Evolutionary conservation across 768 basidiomycete genomes (phyloP).

Genomic region (Daedaleopsis sinensis): DNA sequence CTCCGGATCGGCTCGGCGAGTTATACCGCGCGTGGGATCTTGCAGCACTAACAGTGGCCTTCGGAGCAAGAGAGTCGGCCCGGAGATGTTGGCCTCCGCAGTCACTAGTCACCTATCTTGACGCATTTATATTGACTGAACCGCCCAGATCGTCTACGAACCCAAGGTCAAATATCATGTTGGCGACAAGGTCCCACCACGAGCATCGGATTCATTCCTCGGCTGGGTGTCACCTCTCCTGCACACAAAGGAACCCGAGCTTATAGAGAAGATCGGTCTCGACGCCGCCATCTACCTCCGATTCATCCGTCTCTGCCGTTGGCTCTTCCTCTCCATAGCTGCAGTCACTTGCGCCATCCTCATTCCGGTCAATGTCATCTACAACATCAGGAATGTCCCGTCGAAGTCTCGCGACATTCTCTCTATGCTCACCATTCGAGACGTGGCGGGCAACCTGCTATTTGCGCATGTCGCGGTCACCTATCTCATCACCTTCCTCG

Average conservation of each 20-base stretch:
- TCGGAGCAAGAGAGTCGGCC: neutral
- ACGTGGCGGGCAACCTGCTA: constrained; percentile 69
- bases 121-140: neutral
- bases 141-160: constrained; percentile 78
- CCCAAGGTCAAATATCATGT: constrained; percentile 92
- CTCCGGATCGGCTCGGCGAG: no score
- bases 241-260: constrained; percentile 84
- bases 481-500: constrained; percentile 77
- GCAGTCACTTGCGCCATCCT: constrained; percentile 70
- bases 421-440: constrained; percentile 84
- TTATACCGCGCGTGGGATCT: no score
- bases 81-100: neutral
- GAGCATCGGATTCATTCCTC: constrained; percentile 79
- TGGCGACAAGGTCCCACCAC: constrained; percentile 75
- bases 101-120: neutral
- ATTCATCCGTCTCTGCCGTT: constrained; percentile 84
- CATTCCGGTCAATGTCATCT: constrained; percentile 84
- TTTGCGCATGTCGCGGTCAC: constrained; percentile 85
- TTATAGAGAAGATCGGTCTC: constrained; percentile 85
- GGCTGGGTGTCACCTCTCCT: constrained; percentile 91
- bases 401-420: constrained; percentile 58
- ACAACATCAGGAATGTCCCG: constrained; percentile 73
- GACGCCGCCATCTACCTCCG: constrained; percentile 94
- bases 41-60: no score
- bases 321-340: constrained; percentile 67